Evolutionary conservation across 2,329 filamentous ascomycete species (phyloP).

Genomic region (Fusarium nematophilum): DNA sequence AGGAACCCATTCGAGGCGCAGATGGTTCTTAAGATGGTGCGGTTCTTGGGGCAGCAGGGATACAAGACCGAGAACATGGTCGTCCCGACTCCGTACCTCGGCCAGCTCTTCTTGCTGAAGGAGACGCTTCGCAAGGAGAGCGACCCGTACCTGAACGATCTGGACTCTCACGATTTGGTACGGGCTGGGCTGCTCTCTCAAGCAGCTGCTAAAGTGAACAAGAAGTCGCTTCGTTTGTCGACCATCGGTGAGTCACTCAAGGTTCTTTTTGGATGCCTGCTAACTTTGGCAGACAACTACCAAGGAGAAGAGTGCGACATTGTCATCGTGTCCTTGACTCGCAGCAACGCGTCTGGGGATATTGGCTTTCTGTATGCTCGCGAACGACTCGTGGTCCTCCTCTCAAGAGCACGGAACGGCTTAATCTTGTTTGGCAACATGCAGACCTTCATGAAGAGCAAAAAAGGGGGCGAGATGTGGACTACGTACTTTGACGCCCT

Average conservation of each 20-base stretch:
- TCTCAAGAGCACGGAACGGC: slow-evolving; percentile 73
- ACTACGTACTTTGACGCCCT: slow-evolving; percentile 66
- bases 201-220: slow-evolving; percentile 62
- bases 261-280: background rate
- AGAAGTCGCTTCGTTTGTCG: slow-evolving; percentile 68
- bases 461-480: slow-evolving; percentile 60
- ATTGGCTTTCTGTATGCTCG: slow-evolving; percentile 77
- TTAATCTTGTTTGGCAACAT: slow-evolving; percentile 79
- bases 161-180: slow-evolving; percentile 71
- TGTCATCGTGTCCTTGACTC: slow-evolving; percentile 73
- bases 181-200: slow-evolving; percentile 69
- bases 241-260: slow-evolving; percentile 70
- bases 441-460: slow-evolving; percentile 71
- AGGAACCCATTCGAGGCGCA: slow-evolving; percentile 71
- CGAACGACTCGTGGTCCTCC: slow-evolving; percentile 75
- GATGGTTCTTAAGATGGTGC: slow-evolving; percentile 73
- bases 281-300: slow-evolving; percentile 71
- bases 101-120: slow-evolving; percentile 70
- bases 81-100: slow-evolving; percentile 78
- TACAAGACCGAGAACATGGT: slow-evolving; percentile 75
- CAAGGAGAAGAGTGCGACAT: slow-evolving; percentile 83
- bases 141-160: slow-evolving; percentile 75
- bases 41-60: slow-evolving; percentile 77
- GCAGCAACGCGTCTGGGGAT: slow-evolving; percentile 71
- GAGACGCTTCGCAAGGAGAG: slow-evolving; percentile 65